Conservation (phyloP, 495 filamentous ascomycete genomes). For the Elaphomyces granulatus region DNA sequence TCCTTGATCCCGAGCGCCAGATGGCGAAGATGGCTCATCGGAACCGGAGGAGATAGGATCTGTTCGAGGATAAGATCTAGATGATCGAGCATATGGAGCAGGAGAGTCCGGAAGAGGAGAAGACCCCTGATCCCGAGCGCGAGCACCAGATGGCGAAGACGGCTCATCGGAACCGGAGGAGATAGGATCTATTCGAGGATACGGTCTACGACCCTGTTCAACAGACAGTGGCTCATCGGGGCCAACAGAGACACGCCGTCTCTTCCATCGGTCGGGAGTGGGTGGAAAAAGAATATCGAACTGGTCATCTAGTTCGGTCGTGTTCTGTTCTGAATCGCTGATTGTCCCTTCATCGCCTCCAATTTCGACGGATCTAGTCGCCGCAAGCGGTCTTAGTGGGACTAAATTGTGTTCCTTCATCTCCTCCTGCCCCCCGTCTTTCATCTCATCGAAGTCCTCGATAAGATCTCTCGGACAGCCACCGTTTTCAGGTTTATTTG, state of each 20-base stretch:
- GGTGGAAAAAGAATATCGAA: constrained; percentile 22
- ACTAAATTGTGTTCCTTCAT: background rate
- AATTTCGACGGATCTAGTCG: no score
- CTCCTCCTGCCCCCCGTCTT: constrained; percentile 1
- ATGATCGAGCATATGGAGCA: constrained; percentile 5
- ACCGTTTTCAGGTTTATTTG: constrained; percentile 7
- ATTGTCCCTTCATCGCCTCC: constrained; percentile 8
- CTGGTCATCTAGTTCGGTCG: constrained; percentile 11
- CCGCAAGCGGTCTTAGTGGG: no score
- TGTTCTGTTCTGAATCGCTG: constrained; percentile 12
- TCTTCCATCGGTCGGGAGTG: constrained; percentile 15
- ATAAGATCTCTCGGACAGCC: constrained; percentile 21
- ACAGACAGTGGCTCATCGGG: no score
- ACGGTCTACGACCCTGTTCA: no score
- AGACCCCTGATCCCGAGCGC: no score
- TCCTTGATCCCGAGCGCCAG: no score
- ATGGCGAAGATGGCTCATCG: constrained; percentile 4
- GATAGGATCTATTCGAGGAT: constrained; percentile 5
- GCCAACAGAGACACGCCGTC: constrained; percentile 12
- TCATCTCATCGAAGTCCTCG: constrained; percentile 23
- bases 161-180: constrained; percentile 12
- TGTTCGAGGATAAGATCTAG: background rate
- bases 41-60: constrained; percentile 13
- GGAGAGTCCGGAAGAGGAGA: no score
- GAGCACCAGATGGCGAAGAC: background rate